A percentile compares a stretch with the other conserved stretches of the same genome.
Evolutionary conservation across 2,329 filamentous ascomycete species (phyloP).

Genomic region (Aphanoascus verrucosus): DNA sequence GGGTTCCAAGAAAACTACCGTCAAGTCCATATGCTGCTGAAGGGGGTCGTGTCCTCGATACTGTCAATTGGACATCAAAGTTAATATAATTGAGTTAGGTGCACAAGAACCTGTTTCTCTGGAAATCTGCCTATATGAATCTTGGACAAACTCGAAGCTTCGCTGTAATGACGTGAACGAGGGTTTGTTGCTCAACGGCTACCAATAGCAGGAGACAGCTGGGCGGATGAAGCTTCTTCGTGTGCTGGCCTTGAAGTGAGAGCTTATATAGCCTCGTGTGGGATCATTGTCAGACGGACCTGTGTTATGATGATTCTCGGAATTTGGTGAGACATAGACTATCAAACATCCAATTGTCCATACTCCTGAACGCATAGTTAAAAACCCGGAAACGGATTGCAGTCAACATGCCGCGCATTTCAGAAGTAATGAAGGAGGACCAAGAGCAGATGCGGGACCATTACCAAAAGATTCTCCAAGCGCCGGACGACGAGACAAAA

Average conservation of each 20-base stretch:
- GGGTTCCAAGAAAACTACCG: no score
- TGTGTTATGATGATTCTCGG: background rate
- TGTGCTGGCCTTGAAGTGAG: background rate
- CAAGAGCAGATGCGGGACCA: slow-evolving; percentile 34
- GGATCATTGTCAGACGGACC: background rate
- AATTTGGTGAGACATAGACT: background rate
- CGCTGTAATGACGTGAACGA: slow-evolving; percentile 6
- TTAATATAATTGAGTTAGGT: no score
- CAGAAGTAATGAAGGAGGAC: slow-evolving; percentile 34
- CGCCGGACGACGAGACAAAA: slow-evolving; percentile 35
- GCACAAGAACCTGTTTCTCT: background rate
- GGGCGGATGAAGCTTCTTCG: background rate
- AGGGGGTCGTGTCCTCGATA: no score
- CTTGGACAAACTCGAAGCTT: slow-evolving; percentile 2
- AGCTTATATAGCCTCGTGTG: background rate
- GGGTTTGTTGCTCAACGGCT: background rate
- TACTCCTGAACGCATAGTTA: background rate
- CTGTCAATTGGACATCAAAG: no score
- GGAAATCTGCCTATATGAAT: background rate
- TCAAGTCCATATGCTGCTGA: no score
- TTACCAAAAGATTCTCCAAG: slow-evolving; percentile 36
- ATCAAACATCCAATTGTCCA: background rate
- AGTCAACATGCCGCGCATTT: slow-evolving; percentile 20
- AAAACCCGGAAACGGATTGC: background rate
- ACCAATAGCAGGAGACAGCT: slow-evolving; percentile 1